Evolutionary conservation across 495 filamentous ascomycete species (phyloP).

Genomic region (Podospora pseudocomata): DNA sequence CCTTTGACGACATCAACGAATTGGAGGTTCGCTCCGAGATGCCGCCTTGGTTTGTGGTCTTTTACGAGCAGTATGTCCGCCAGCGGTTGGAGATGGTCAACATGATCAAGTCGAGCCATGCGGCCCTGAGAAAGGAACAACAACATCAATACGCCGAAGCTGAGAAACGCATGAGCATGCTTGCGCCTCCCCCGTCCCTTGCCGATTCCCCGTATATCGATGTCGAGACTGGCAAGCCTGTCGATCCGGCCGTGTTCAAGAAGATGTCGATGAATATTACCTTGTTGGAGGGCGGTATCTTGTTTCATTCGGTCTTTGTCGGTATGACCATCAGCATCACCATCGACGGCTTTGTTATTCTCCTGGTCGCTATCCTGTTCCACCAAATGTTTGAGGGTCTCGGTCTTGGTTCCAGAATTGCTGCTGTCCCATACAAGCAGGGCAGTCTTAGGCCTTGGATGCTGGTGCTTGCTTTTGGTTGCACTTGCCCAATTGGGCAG

Average conservation of each 20-base stretch:
- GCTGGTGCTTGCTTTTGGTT: constrained; percentile 60
- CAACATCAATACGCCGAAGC: constrained; percentile 7
- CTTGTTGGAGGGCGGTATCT: constrained; percentile 53
- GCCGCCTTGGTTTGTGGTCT: constrained; percentile 54
- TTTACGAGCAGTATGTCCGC: constrained; percentile 53
- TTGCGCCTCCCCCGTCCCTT: constrained; percentile 8
- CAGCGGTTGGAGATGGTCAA: constrained; percentile 49
- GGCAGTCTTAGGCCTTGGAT: constrained; percentile 56
- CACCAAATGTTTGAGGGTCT: constrained; percentile 71
- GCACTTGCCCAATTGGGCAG: constrained; percentile 57
- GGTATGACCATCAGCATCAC: constrained; percentile 67
- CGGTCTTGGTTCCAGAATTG: constrained; percentile 61
- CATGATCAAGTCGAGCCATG: constrained; percentile 36
- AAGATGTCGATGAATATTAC: constrained; percentile 53
- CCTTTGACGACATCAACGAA: constrained; percentile 28
- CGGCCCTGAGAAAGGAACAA: background rate
- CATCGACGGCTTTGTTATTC: constrained; percentile 59
- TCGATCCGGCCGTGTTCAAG: constrained; percentile 45
- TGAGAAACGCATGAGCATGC: constrained; percentile 29
- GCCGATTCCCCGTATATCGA: constrained; percentile 36
- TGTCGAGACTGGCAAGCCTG: constrained; percentile 38
- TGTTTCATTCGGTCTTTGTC: constrained; percentile 62
- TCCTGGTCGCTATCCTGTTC: constrained; percentile 66
- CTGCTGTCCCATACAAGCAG: constrained; percentile 49
- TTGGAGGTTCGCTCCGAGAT: constrained; percentile 42